Percentiles rank a stretch among this genome's conserved stretches.
phyloP scores from a whole-genome alignment of 2,329 filamentous ascomycete species.

The Phyllosticta ampelicida region DNA sequence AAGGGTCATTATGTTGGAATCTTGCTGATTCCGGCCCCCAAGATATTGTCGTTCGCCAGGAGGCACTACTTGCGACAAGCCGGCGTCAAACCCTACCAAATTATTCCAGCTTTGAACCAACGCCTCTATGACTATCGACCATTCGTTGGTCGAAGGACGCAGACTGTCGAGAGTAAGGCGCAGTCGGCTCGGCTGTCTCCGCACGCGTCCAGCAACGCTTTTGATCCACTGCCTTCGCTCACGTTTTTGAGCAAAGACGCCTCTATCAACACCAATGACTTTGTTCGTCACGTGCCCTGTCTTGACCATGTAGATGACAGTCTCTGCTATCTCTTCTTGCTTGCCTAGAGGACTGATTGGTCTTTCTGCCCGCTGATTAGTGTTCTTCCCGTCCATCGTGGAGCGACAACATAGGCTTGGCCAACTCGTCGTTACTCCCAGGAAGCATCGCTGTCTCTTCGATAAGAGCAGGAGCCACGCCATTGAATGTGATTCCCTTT shows the following conservation, averaged over 20 bases:
- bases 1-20: no score
- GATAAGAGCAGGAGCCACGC: constrained; percentile 38
- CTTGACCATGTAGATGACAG: constrained; percentile 38
- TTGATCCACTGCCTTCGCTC: background rate
- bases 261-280: constrained; percentile 18
- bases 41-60: no score
- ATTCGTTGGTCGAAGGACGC: background rate
- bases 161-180: background rate
- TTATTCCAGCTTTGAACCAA: no score
- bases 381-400: background rate
- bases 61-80: no score
- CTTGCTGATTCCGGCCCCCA: no score
- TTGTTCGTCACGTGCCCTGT: constrained; percentile 39
- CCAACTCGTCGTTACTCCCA: constrained; percentile 24
- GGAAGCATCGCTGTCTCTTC: constrained; percentile 36
- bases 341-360: constrained; percentile 35
- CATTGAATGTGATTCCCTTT: constrained; percentile 38
- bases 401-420: constrained; percentile 19
- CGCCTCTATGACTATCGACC: no score
- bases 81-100: no score
- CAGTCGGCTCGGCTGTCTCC: background rate
- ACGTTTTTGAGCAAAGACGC: constrained; percentile 17
- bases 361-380: constrained; percentile 21
- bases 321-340: constrained; percentile 38
- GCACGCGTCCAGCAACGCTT: background rate